Evolutionary conservation across 108 stramenopile genomes (phyloP).

Genomic region (Fragilaria radians): DNA sequence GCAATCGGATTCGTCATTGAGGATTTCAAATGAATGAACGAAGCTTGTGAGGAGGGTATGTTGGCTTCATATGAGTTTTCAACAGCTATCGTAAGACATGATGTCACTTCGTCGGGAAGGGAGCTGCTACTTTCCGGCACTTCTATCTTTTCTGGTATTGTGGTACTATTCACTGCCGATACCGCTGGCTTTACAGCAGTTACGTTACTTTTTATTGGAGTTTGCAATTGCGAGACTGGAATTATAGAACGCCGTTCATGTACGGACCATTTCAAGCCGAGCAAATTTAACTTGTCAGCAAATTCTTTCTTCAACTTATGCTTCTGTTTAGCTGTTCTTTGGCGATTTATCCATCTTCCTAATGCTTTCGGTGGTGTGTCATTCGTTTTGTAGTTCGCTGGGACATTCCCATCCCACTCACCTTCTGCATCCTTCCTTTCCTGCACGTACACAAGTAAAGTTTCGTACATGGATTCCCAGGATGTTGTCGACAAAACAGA

Average conservation of each 20-base stretch:
- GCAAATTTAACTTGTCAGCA: conserved; percentile 52
- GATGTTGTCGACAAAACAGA: conserved; percentile 74
- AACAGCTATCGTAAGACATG: no score
- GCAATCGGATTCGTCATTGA: no score
- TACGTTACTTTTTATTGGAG: not conserved
- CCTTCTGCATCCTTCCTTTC: conserved; percentile 34
- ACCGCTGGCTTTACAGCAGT: not conserved
- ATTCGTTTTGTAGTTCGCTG: conserved; percentile 63
- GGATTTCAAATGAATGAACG: no score
- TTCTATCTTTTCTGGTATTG: no score
- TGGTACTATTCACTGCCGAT: not conserved
- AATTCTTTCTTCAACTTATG: conserved; percentile 75
- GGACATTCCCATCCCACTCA: conserved; percentile 82
- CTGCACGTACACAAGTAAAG: conserved; percentile 54
- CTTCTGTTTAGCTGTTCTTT: conserved; percentile 70
- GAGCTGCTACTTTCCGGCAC: no score
- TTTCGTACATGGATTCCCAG: conserved; percentile 79
- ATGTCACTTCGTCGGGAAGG: no score
- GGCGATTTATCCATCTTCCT: conserved; percentile 84
- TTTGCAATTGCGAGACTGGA: not conserved
- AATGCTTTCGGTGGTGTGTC: conserved; percentile 65
- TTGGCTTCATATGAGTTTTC: no score
- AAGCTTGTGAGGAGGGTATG: no score
- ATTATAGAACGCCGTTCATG: conserved; percentile 36
- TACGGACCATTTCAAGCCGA: conserved; percentile 75